Evolutionary conservation across 441 rosid genomes (phyloP).

Genomic region (Francoa sonchifolia): DNA sequence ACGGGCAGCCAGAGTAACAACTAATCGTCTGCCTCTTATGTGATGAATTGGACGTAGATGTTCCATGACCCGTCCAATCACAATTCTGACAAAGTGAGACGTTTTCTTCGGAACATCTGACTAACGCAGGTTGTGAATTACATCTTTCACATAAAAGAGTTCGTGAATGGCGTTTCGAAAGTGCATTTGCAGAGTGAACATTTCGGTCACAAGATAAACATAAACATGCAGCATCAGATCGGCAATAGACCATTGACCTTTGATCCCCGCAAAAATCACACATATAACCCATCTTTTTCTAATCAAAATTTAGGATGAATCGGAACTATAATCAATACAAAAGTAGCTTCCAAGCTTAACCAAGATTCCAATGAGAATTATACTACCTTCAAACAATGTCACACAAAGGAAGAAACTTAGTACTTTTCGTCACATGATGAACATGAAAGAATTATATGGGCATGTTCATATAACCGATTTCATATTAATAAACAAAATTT

Average conservation of each 20-base stretch:
- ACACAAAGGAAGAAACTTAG: slow-evolving; percentile 7
- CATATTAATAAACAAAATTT: too few species aligned
- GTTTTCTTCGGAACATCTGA: slow-evolving; percentile 71
- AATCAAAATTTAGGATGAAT: slow-evolving; percentile 6
- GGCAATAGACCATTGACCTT: slow-evolving; percentile 83
- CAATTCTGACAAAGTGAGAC: slow-evolving; percentile 91
- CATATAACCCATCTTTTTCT: slow-evolving; percentile 60
- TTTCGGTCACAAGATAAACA: slow-evolving; percentile 89
- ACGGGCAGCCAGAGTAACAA: slow-evolving; percentile 88
- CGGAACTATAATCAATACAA: too few species aligned
- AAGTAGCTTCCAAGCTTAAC: slow-evolving; percentile 6
- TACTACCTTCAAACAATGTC: slow-evolving; percentile 14
- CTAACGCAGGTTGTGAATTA: slow-evolving; percentile 62
- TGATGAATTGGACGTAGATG: slow-evolving; percentile 24
- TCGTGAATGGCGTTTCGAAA: slow-evolving; percentile 83
- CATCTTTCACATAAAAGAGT: slow-evolving; percentile 86
- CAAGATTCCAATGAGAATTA: not conserved
- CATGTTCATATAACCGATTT: too few species aligned
- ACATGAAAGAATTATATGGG: too few species aligned
- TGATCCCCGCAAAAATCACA: slow-evolving; percentile 94
- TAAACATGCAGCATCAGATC: slow-evolving; percentile 85
- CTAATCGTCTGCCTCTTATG: slow-evolving; percentile 73
- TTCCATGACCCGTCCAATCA: slow-evolving; percentile 75
- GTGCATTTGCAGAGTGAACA: slow-evolving; percentile 91
- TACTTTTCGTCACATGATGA: too few species aligned